Evolutionary conservation across 176 grass and related monocot genomes (phyloP).

Genomic region (Oryza longistaminata): DNA sequence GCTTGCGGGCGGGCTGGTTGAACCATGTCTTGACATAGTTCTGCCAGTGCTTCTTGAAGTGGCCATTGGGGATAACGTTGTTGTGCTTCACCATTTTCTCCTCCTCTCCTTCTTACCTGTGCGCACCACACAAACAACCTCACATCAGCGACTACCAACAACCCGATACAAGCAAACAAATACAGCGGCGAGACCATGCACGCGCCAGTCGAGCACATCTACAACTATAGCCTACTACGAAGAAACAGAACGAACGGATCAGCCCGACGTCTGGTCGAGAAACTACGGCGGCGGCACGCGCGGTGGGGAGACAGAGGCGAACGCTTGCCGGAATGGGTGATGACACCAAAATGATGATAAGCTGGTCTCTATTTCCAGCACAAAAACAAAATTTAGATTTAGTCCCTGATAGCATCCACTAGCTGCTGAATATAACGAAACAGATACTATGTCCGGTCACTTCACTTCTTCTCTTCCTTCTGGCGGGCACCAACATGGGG

Average conservation of each 20-base stretch:
- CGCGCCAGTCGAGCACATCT: no score
- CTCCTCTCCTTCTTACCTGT: slow-evolving; percentile 43
- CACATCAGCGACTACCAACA: background rate
- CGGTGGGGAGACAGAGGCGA: no score
- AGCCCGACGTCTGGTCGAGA: background rate
- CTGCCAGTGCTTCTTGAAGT: slow-evolving; percentile 96
- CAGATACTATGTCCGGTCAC: slow-evolving; percentile 1
- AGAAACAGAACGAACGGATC: background rate
- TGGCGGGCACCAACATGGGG: slow-evolving; percentile 63
- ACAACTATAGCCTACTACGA: no score
- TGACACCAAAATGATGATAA: slow-evolving; percentile 5
- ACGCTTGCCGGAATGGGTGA: background rate
- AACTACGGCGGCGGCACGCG: background rate
- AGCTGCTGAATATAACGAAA: slow-evolving; percentile 23
- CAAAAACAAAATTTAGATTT: slow-evolving; percentile 47
- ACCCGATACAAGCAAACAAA: background rate
- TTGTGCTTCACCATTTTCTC: slow-evolving; percentile 89
- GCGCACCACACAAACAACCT: background rate
- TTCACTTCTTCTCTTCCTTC: slow-evolving; percentile 96
- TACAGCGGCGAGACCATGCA: no score
- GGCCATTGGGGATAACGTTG: slow-evolving; percentile 79
- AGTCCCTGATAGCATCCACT: slow-evolving; percentile 28
- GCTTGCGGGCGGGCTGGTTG: slow-evolving; percentile 90
- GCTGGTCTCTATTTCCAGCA: slow-evolving; percentile 40
- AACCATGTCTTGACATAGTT: slow-evolving; percentile 88